Evolutionary conservation across 2,329 filamentous ascomycete genomes (phyloP), one percentile per base, ranked within the genome.

Genomic region (Albophoma yamanashiensis): DNA sequence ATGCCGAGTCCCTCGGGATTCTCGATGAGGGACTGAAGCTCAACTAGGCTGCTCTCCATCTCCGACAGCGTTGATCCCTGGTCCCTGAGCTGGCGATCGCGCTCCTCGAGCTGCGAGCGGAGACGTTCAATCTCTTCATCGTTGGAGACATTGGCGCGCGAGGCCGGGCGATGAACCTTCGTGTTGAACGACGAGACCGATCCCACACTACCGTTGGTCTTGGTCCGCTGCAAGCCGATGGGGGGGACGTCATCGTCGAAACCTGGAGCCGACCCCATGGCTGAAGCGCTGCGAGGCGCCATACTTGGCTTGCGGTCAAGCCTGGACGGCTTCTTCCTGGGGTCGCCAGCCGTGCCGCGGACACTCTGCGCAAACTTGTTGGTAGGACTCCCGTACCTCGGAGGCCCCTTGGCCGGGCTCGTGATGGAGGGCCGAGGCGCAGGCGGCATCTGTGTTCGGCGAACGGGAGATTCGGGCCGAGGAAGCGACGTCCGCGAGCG

Each of bases 1-100:
- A 75, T 65, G 64, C 69, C 62, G 34, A 67, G 71, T 61, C 76
- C 71, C 61, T 81, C 77, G 62, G 77, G 75, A 70, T 78, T 79
- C 74, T 81, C 88, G 69, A 95, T 87, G 38, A 96, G 75, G 25
- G 81, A 72, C 65, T 83, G 80, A 22, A 96, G 79, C 70, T 96
- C 92, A n/a, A 86, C 86, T 55, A 97, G 77, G 63, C 88, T 93
- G 62, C 82, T 84, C 70, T 99, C 93, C 88, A 99, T 97, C 66
- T 99, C 94, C 17, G 86, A 82, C 58, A 99, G 76, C 22, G 88
- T 90, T 5, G 84, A 78, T 2, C 91, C 87, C 73, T 99, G 94
- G 52, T 97, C 94, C 66, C 87, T 88, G n/a, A 99, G 77, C 71
- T 96, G 91, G 64, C 82, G 85, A 66, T 97, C 92, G 38, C 91